phyloP scores from a whole-genome alignment of 192 early-diverging fungal genomes.

The Rhizophagus sp. region DNA sequence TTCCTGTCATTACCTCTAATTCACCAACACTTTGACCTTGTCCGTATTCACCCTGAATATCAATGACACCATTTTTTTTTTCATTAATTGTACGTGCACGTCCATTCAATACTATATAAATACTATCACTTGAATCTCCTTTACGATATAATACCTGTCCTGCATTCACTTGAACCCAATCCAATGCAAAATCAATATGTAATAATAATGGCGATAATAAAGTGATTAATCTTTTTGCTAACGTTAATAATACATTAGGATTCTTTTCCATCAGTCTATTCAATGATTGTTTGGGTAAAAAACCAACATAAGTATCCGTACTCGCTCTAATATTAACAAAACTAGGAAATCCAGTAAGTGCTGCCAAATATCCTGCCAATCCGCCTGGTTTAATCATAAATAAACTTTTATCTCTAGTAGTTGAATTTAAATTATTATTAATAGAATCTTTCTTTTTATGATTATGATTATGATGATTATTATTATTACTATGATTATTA shows the following conservation, averaged over 20 bases:
- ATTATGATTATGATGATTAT: neutral
- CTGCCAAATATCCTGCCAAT: constrained; percentile 89
- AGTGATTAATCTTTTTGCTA: constrained; percentile 85
- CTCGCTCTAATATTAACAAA: constrained; percentile 83
- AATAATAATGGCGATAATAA: constrained; percentile 76
- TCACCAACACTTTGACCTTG: constrained; percentile 97
- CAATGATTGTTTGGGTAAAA: constrained; percentile 77
- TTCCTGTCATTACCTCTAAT: constrained; percentile 80
- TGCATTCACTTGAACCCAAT: constrained; percentile 94
- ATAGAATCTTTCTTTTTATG: constrained; percentile 43
- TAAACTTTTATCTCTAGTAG: constrained; percentile 34
- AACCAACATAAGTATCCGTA: constrained; percentile 83
- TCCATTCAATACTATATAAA: constrained; percentile 92
- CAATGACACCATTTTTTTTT: constrained; percentile 61
- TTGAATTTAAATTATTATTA: constrained; percentile 30
- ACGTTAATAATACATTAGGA: constrained; percentile 78
- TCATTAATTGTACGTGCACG: constrained; percentile 87
- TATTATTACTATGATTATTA: constrained; percentile 31
- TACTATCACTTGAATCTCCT: constrained; percentile 83
- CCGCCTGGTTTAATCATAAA: constrained; percentile 86
- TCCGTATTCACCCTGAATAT: constrained; percentile 90
- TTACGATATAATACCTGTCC: constrained; percentile 91
- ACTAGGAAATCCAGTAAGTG: constrained; percentile 88
- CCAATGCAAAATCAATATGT: constrained; percentile 82
- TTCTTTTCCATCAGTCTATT: constrained; percentile 86